Conservation (phyloP, 1,284 basidiomycete genomes). For the Apiotrichum montevideense region DNA sequence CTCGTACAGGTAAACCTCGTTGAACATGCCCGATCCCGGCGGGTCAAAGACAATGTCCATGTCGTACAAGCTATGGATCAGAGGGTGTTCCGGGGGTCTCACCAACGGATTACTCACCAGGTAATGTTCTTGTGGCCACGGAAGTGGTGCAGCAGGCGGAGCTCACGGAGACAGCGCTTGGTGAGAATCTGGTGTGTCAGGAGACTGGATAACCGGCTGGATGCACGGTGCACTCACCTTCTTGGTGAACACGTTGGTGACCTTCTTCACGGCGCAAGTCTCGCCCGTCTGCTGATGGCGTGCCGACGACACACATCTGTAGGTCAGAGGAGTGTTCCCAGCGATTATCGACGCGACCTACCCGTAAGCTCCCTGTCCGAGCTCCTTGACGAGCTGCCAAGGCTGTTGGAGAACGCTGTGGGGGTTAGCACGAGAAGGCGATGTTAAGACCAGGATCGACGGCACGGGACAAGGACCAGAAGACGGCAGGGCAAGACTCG, state of each 20-base stretch:
- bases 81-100: too few relatives aligned
- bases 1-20: slow-evolving; percentile 94
- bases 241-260: slow-evolving; percentile 96
- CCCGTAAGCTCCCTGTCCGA: slow-evolving; percentile 90
- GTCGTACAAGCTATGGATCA: slow-evolving; percentile 65
- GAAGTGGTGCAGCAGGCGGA: slow-evolving; percentile 92
- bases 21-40: slow-evolving; percentile 70
- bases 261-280: slow-evolving; percentile 66
- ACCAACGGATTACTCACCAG: slow-evolving; percentile 31
- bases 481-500: too few relatives aligned
- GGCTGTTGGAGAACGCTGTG: slow-evolving; percentile 71
- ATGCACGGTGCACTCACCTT: slow-evolving; percentile 24
- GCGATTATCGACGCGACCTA: slow-evolving; percentile 11
- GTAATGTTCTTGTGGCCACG: slow-evolving; percentile 96
- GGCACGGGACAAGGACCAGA: too few relatives aligned
- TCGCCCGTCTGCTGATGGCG: slow-evolving; percentile 76
- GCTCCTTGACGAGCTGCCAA: slow-evolving; percentile 90
- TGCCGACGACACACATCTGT: slow-evolving; percentile 71
- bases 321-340: too few relatives aligned
- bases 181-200: slow-evolving; percentile 65
- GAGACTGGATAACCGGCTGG: neutral
- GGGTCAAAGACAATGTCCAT: slow-evolving; percentile 93
- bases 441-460: too few relatives aligned
- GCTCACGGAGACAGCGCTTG: slow-evolving; percentile 87
- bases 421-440: neutral